These are phyloP conservation scores for Scorias spongiosa DNA, from an alignment of 2,329 filamentous ascomycete species.

Conservation along the genomic window DNA sequence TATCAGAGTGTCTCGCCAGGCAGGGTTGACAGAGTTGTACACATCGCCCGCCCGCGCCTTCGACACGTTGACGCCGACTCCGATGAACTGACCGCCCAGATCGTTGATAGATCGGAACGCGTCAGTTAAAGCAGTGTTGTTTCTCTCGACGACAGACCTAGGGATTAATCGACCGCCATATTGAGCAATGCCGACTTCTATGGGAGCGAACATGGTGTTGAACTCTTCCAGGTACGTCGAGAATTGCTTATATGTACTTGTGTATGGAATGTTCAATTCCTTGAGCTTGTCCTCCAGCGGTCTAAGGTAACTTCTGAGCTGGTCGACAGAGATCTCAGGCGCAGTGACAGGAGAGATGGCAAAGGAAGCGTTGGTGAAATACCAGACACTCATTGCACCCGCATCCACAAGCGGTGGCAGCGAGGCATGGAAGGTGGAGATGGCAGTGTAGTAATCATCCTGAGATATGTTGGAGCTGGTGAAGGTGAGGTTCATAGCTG, in stretches of 20 bases:
- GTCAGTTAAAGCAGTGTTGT: conserved; percentile 18
- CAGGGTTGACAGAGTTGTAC: conserved; percentile 26
- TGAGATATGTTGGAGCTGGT: conserved; percentile 8
- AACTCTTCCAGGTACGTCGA: conserved; percentile 20
- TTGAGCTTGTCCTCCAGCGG: conserved; percentile 30
- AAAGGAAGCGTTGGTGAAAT: conserved; percentile 36
- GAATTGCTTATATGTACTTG: conserved; percentile 15
- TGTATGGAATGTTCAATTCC: conserved; percentile 21
- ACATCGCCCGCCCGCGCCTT: conserved; percentile 18
- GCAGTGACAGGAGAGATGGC: conserved; percentile 32
- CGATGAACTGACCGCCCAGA: conserved; percentile 21
- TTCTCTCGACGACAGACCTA: conserved; percentile 18
- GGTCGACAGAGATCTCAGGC: conserved; percentile 28
- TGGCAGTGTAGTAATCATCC: conserved; percentile 34
- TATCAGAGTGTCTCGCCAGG: conserved; percentile 23
- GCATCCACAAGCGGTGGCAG: conserved; percentile 36
- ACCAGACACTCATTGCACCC: conserved; percentile 36
- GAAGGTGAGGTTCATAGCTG: conserved; percentile 32
- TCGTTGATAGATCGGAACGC: conserved; percentile 22
- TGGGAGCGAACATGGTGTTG: conserved; percentile 16
- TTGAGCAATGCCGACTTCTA: conserved; percentile 17
- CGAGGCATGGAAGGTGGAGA: conserved; percentile 32
- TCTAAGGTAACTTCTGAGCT: conserved; percentile 31
- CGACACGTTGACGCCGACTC: conserved; percentile 26
- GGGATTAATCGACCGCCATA: conserved; percentile 21